Evolutionary conservation across 2,329 filamentous ascomycete species (phyloP), one percentile per base, ranked within the genome.

Genomic region (Phaeosphaeria sp.): DNA sequence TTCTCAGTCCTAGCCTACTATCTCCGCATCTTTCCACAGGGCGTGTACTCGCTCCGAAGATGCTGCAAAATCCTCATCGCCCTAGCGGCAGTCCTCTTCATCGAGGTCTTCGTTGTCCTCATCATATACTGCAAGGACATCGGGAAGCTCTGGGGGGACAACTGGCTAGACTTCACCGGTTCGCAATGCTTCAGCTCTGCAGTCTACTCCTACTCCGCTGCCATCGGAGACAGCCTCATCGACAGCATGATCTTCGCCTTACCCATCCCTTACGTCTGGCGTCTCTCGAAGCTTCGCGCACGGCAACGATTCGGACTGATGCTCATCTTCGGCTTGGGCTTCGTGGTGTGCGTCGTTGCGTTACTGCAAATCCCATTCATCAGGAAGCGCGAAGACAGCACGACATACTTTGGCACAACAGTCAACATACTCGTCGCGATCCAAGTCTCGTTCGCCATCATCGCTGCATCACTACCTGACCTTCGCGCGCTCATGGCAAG

Each of bases 1-100:
- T 65, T 74, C 30, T 77, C 76, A 6, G 57, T 78, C 18, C 52
- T 78, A 11, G 58, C 71, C 22, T 77, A 77, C 56, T 74, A 77
- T 49, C 61, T 77, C 6, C 70, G 76, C 46, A 74, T 78, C 24
- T 77, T 78, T 47, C 74, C 75, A 1, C 55, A 53, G 2, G 52
- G 60, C 6, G 40, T 72, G 43, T 3, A 40, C 13, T 61, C 54
- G 2, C 65, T 71, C 1, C 65, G 67, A 20, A 51, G 53, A n/a
- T 54, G 63, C 17, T 63, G 58, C 48, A 64, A 68, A 48, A 6
- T 65, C 17, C 58, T 73, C 1, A 50, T 72, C 17, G 27, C 56
- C 2, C 55, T 70, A n/a, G 57, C 66, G 6, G 36, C 66, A 15
- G 40, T 54, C 2, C 62, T 69, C 6, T 71, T 69, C 42, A 27